These are phyloP conservation scores for Oryza australiensis DNA, from an alignment of 176 grass and related monocot species.

Conservation along the genomic window DNA sequence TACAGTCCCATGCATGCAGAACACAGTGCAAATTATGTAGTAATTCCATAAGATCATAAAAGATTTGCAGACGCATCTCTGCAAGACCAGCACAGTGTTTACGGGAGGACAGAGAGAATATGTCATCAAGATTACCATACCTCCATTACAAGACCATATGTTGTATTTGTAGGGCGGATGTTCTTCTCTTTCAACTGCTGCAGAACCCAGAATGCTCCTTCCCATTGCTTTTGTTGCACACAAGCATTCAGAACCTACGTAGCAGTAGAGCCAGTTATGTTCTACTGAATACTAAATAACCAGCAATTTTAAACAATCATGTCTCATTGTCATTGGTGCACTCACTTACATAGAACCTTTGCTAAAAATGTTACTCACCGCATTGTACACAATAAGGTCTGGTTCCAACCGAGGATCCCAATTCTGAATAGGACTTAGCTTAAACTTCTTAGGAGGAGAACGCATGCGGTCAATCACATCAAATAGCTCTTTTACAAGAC, in stretches of 20 bases:
- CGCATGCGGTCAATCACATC: slow-evolving; percentile 95
- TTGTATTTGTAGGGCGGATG: slow-evolving; percentile 85
- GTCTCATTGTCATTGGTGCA: neutral
- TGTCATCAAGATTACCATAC: slow-evolving; percentile 38
- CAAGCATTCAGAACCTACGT: slow-evolving; percentile 93
- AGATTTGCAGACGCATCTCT: slow-evolving; percentile 9
- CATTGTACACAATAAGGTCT: slow-evolving; percentile 89
- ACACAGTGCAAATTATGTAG: neutral
- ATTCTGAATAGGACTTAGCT: slow-evolving; percentile 63
- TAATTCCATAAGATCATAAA: neutral
- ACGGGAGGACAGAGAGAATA: neutral
- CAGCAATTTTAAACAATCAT: slow-evolving; percentile 13
- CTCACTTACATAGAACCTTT: slow-evolving; percentile 12
- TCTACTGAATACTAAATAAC: slow-evolving; percentile 29
- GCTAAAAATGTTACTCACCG: slow-evolving; percentile 48
- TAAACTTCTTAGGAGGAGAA: slow-evolving; percentile 67
- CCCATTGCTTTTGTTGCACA: slow-evolving; percentile 90
- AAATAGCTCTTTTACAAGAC: slow-evolving; percentile 95
- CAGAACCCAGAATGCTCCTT: slow-evolving; percentile 98
- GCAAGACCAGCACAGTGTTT: neutral
- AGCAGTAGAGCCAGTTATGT: slow-evolving; percentile 14
- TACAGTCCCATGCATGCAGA: neutral
- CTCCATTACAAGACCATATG: slow-evolving; percentile 96
- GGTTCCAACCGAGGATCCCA: slow-evolving; percentile 92
- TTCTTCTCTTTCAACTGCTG: slow-evolving; percentile 83